These are phyloP conservation scores for Colletotrichum magnum DNA, from an alignment of 2,329 filamentous ascomycete genomes.

Conservation along the genomic window DNA sequence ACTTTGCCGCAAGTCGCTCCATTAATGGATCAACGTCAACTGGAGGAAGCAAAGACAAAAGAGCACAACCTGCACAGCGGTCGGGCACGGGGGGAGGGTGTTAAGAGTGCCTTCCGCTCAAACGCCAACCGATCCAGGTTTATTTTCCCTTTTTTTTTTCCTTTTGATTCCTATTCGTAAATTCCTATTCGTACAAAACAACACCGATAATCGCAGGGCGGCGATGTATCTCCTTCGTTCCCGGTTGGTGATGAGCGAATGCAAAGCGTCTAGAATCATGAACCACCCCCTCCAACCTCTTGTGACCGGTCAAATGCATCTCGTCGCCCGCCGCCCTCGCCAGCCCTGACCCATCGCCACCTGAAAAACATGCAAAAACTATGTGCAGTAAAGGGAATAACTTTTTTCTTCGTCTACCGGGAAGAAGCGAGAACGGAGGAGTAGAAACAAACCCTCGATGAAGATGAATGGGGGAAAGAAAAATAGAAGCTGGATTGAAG, in stretches of 20 bases:
- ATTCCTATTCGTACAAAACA: slow-evolving; percentile 34
- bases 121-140: slow-evolving; percentile 32
- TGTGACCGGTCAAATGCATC: slow-evolving; percentile 41
- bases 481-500: slow-evolving; percentile 2
- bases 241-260: slow-evolving; percentile 19
- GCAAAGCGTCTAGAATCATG: slow-evolving; percentile 32
- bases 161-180: not conserved
- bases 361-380: slow-evolving; percentile 37
- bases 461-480: not conserved
- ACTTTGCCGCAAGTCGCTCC: too few species aligned
- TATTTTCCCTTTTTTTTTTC: slow-evolving; percentile 15
- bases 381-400: slow-evolving; percentile 37
- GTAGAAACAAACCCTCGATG: slow-evolving; percentile 3
- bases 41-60: not conserved
- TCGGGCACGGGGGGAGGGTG: not conserved
- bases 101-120: not conserved
- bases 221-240: slow-evolving; percentile 16
- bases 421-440: slow-evolving; percentile 16
- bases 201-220: slow-evolving; percentile 7
- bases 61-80: not conserved
- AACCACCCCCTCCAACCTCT: slow-evolving; percentile 27
- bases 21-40: too few species aligned
- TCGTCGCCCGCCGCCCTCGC: slow-evolving; percentile 13
- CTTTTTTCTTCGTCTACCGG: slow-evolving; percentile 41
- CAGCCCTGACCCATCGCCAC: not conserved